Conservation (phyloP, 2,329 filamentous ascomycete genomes). For the Kalmusia sp. region DNA sequence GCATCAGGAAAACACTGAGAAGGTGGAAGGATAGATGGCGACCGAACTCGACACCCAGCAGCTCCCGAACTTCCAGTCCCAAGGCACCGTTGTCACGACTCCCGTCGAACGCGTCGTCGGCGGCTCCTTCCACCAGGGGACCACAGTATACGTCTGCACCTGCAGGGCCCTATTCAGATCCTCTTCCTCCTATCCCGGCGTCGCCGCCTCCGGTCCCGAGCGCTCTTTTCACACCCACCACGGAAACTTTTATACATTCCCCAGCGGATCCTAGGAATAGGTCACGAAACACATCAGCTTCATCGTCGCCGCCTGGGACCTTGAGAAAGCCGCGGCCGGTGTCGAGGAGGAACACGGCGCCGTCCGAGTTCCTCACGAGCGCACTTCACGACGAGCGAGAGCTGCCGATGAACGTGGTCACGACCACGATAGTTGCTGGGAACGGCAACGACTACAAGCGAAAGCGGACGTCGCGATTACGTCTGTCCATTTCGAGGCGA, state of each 20-base stretch:
- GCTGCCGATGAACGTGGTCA: slow-evolving; percentile 10
- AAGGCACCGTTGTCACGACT: slow-evolving; percentile 11
- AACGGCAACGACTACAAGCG: slow-evolving; percentile 7
- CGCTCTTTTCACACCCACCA: slow-evolving; percentile 21
- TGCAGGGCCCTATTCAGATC: neutral
- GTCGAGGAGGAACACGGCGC: slow-evolving; percentile 21
- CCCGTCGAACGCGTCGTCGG: slow-evolving; percentile 10
- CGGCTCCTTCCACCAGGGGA: too few relatives aligned
- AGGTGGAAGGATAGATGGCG: slow-evolving; percentile 18
- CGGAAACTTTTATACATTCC: slow-evolving; percentile 20
- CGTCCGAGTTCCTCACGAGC: slow-evolving; percentile 14
- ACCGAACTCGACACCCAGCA: slow-evolving; percentile 5
- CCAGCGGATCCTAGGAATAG: slow-evolving; percentile 20
- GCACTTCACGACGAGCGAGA: neutral
- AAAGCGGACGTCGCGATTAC: slow-evolving; percentile 10
- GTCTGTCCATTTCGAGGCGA: slow-evolving; percentile 11
- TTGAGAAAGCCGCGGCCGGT: slow-evolving; percentile 11
- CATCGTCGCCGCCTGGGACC: slow-evolving; percentile 4
- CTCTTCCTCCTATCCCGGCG: slow-evolving; percentile 10
- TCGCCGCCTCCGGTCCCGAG: slow-evolving; percentile 6
- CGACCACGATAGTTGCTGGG: slow-evolving; percentile 13
- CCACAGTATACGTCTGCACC: too few relatives aligned
- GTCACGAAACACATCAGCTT: slow-evolving; percentile 7
- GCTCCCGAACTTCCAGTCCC: slow-evolving; percentile 7
- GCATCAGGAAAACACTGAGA: slow-evolving; percentile 12